Evolutionary conservation across 139 green algal species (phyloP).

Genomic region (Pseudopediastrum boryanum): DNA sequence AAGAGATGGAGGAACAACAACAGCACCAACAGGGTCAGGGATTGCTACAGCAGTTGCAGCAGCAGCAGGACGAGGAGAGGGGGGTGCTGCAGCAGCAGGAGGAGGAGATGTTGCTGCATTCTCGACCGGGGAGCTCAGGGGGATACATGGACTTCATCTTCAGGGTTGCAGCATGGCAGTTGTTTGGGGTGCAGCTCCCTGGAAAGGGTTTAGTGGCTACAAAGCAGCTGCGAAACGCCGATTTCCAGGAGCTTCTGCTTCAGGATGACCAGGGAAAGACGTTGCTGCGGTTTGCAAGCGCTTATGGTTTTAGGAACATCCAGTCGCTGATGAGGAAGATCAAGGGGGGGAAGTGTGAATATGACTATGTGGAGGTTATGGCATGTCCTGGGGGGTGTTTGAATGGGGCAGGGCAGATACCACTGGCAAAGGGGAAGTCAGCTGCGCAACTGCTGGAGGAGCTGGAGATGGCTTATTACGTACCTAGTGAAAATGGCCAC

Average conservation of each 20-base stretch:
- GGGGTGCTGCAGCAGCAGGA: not conserved
- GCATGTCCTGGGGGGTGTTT: constrained; percentile 94
- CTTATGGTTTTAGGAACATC: constrained; percentile 98
- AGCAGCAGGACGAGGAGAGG: constrained; percentile 4
- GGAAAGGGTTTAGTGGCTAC: not conserved
- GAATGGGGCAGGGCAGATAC: constrained; percentile 94
- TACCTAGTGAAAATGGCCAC: not conserved
- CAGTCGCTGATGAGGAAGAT: constrained; percentile 92
- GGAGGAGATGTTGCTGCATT: constrained; percentile 44
- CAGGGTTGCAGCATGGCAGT: not conserved
- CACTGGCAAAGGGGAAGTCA: constrained; percentile 43
- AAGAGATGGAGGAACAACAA: not conserved
- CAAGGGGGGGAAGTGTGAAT: constrained; percentile 77
- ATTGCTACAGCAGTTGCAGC: constrained; percentile 15
- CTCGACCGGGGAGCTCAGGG: constrained; percentile 71
- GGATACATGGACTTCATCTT: constrained; percentile 83
- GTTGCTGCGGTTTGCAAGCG: constrained; percentile 81
- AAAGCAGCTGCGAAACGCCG: constrained; percentile 66
- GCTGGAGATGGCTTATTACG: constrained; percentile 31
- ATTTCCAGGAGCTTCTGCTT: constrained; percentile 68
- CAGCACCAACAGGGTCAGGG: too few relatives aligned
- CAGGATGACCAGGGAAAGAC: constrained; percentile 31
- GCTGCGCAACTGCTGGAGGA: constrained; percentile 7
- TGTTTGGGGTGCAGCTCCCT: not conserved
- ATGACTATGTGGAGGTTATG: constrained; percentile 98